phyloP scores from a whole-genome alignment of 352 stramenopile genomes.

The Globisporangium paroecandrum region DNA sequence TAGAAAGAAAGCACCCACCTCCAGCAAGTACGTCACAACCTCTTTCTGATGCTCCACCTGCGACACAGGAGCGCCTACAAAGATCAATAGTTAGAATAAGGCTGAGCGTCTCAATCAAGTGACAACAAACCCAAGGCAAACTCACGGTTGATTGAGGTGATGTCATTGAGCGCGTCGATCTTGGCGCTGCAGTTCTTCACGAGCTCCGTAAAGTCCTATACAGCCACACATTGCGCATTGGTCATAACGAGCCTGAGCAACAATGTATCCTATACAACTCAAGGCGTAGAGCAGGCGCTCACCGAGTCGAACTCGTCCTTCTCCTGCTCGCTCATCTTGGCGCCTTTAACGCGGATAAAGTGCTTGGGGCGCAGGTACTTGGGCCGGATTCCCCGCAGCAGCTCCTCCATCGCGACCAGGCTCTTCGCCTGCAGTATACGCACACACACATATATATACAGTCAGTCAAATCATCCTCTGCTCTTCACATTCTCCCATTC shows the following conservation, averaged over 20 bases:
- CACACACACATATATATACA: not conserved
- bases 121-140: not conserved
- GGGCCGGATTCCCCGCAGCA: conserved; percentile 41
- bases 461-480: not conserved
- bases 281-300: conserved; percentile 1
- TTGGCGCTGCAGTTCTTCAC: conserved; percentile 63
- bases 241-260: not conserved
- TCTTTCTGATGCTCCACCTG: conserved; percentile 60
- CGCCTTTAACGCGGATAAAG: conserved; percentile 60
- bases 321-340: conserved; percentile 61
- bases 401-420: conserved; percentile 50
- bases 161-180: conserved; percentile 54
- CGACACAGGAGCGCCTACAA: conserved; percentile 20
- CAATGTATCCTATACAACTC: not conserved
- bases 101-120: not conserved
- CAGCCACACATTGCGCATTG: too few species aligned
- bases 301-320: conserved; percentile 79
- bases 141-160: conserved; percentile 20
- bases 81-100: not conserved
- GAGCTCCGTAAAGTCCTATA: conserved; percentile 66
- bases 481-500: not conserved
- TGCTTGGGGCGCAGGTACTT: conserved; percentile 58
- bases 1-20: conserved; percentile 30
- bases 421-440: conserved; percentile 30
- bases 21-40: conserved; percentile 65